Evolutionary conservation across 2,329 filamentous ascomycete species (phyloP), one percentile per base, ranked within the genome.

Genomic region (Epichloe aotearoae): DNA sequence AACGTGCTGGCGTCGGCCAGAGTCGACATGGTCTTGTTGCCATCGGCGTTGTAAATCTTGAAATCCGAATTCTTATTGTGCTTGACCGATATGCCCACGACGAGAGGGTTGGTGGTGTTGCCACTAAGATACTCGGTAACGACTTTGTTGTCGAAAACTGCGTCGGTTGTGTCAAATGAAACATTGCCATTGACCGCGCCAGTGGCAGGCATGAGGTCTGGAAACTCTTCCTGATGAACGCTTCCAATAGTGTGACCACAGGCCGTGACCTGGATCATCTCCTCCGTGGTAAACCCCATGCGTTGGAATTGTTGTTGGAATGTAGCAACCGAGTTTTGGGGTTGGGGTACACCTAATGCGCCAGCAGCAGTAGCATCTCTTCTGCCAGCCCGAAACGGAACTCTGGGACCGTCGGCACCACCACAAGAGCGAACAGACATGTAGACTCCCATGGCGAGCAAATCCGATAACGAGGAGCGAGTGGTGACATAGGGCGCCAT

Each of bases 221-320:
- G 73, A 53, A 79, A 79, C 54, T 79, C 69, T 10, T 60, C 59
- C 26, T 67, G 66, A 62, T 83, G 79, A 7, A 82, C 79, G 15
- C 78, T 75, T 20, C 80, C 80, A 20, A 83, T 61, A 0, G 76
- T 76, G 59, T 83, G 80, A 2, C 80, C 80, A 58, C 80, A 83
- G 10, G 78, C 79, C 2, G 72, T 73, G 23, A 79, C 66, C 57
- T 77, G 72, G 41, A 83, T 80, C 77, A 82, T 82, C 55, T 82
- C 76, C 15, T 68, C 61, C 11, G 61, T 61, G 47, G 63, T 72
- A 63, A 82, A 82, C 5, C 79, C 79, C 69, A 80, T 76, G 47
- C 78, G 71, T 5, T 64, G 51, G 56, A 82, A 83, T 59, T 80
- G 76, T 47, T 73, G 71, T 48, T 64, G 59, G 57, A 82, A 80